phyloP scores from a whole-genome alignment of 306 rosid species.

The Rosa multiflora region DNA sequence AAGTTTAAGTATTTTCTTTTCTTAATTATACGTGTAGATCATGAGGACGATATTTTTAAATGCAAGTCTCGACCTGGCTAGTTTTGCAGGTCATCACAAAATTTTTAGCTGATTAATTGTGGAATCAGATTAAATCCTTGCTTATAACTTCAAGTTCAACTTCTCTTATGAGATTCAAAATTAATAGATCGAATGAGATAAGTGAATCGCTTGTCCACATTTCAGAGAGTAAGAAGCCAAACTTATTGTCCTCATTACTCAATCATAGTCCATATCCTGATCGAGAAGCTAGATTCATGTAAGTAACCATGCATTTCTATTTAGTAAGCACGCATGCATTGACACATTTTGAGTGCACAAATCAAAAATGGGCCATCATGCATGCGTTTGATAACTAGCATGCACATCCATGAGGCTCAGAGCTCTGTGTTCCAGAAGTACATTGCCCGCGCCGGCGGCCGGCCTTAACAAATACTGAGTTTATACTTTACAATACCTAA shows the following conservation, averaged over 20 bases:
- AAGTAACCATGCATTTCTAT: background rate
- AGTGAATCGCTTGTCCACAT: background rate
- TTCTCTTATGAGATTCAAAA: background rate
- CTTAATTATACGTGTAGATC: background rate
- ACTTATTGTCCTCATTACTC: background rate
- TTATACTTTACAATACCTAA: background rate
- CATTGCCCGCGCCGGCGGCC: background rate
- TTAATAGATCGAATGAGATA: background rate
- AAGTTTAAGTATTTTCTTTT: background rate
- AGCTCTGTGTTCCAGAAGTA: background rate
- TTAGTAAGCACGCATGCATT: background rate
- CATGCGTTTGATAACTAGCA: background rate
- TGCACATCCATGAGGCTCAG: background rate
- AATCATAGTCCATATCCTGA: background rate
- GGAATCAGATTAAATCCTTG: background rate
- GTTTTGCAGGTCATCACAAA: background rate
- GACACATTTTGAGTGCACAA: background rate
- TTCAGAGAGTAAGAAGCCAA: background rate
- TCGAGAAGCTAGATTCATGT: background rate
- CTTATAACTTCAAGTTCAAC: background rate
- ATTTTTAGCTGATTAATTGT: background rate
- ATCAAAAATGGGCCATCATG: background rate
- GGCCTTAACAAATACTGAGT: background rate
- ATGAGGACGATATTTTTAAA: background rate
- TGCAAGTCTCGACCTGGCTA: background rate